Evolutionary conservation across 768 basidiomycete species (phyloP).

Genomic region (Boletus vinaceobasis): DNA sequence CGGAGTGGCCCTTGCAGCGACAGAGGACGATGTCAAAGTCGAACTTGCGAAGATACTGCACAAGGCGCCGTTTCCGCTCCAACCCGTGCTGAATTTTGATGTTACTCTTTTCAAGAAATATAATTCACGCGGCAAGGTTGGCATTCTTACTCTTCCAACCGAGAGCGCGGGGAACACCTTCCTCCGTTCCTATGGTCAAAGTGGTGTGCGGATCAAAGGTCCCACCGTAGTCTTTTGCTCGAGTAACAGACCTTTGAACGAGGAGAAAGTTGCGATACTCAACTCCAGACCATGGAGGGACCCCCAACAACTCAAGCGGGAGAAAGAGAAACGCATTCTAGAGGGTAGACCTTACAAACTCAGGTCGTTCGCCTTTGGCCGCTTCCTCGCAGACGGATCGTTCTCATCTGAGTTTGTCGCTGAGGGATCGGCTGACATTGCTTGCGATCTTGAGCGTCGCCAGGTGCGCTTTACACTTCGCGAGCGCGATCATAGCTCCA

Average conservation of each 20-base stretch:
- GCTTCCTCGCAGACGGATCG: conserved; percentile 31
- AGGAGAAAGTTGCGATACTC: conserved; percentile 22
- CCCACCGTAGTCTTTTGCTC: conserved; percentile 13
- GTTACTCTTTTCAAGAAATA: conserved; percentile 27
- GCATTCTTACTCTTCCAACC: conserved; percentile 32
- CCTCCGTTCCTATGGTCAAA: conserved; percentile 23
- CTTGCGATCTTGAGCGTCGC: conserved; percentile 35
- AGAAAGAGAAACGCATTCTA: conserved; percentile 22
- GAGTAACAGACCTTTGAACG: conserved; percentile 25
- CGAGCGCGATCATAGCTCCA: conserved; percentile 20
- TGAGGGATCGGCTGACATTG: conserved; percentile 28
- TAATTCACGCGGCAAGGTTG: conserved; percentile 21
- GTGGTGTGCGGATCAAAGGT: conserved; percentile 29
- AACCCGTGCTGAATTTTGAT: conserved; percentile 33
- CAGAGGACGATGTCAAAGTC: conserved; percentile 30
- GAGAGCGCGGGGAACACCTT: conserved; percentile 20
- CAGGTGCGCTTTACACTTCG: conserved; percentile 31
- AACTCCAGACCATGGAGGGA: conserved; percentile 29
- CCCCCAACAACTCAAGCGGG: conserved; percentile 22
- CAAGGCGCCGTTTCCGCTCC: conserved; percentile 30
- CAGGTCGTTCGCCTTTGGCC: conserved; percentile 33
- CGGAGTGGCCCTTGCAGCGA: conserved; percentile 27
- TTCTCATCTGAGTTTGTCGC: conserved; percentile 33
- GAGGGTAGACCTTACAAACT: conserved; percentile 25
- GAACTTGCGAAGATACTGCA: conserved; percentile 34